Conservation (phyloP, 1,284 basidiomycete genomes). For the Trametes pubescens region DNA sequence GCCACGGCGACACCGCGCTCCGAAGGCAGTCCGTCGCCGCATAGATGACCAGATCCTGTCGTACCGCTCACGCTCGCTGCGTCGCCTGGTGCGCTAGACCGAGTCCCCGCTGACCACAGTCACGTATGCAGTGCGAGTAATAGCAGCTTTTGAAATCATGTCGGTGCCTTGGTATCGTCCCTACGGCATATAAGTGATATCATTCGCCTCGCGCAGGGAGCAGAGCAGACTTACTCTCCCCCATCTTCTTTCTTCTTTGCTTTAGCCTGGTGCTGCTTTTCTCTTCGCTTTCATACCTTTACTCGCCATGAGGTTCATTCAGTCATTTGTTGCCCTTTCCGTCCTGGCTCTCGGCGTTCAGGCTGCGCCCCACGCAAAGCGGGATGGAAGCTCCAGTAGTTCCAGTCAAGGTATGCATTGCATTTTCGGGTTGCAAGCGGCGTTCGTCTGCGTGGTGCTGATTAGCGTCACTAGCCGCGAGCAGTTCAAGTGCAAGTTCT, state of each 20-base stretch:
- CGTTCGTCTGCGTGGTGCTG: too few relatives aligned
- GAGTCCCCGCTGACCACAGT: not conserved
- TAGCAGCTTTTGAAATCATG: not conserved
- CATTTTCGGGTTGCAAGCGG: too few relatives aligned
- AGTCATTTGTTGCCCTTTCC: constrained; percentile 10
- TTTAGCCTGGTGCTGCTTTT: constrained; percentile 26
- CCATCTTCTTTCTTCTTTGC: not conserved
- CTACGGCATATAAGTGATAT: not conserved
- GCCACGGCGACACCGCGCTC: not conserved
- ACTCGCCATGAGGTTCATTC: constrained; percentile 12
- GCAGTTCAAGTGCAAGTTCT: too few relatives aligned
- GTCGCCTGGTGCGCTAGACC: not conserved
- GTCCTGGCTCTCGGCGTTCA: constrained; percentile 14
- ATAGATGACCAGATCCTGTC: not conserved
- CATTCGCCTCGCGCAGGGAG: not conserved
- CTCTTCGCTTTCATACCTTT: not conserved
- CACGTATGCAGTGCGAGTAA: not conserved
- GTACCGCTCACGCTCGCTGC: not conserved
- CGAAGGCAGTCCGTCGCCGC: not conserved
- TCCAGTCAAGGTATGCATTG: not conserved
- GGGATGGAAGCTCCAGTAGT: constrained; percentile 8
- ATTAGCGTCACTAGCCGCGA: too few relatives aligned
- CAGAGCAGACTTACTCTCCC: not conserved
- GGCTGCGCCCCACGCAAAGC: constrained; percentile 22
- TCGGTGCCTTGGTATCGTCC: not conserved